A percentile compares a stretch with the other conserved stretches of the same genome.
phyloP scores from a whole-genome alignment of 345 rosid genomes.

The Nasturtium officinale region DNA sequence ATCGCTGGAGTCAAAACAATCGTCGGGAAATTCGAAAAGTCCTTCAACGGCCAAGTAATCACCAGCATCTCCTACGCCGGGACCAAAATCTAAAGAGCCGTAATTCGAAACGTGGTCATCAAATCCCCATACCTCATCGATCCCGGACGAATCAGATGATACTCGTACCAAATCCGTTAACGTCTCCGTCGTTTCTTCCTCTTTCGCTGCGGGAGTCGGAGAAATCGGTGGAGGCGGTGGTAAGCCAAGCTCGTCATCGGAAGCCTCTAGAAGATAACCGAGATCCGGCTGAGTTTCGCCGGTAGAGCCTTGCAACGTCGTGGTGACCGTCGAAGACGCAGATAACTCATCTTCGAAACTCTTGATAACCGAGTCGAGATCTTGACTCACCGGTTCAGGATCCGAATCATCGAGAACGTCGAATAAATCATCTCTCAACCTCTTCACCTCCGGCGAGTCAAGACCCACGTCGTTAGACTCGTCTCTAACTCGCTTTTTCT shows the following conservation, averaged over 20 bases:
- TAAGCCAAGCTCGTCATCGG: constrained; percentile 85
- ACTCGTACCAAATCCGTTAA: constrained; percentile 38
- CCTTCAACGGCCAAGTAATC: constrained; percentile 69
- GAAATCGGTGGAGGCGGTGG: constrained; percentile 56
- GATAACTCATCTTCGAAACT: constrained; percentile 54
- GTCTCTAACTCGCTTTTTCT: constrained; percentile 57
- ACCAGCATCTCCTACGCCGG: constrained; percentile 34
- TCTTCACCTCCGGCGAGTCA: constrained; percentile 57
- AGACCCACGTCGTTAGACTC: constrained; percentile 41
- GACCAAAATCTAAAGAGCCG: constrained; percentile 54
- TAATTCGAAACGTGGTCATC: constrained; percentile 50
- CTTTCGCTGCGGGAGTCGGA: constrained; percentile 26
- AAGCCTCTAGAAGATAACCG: constrained; percentile 79
- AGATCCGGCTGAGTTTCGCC: constrained; percentile 57
- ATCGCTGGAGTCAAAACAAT: constrained; percentile 48
- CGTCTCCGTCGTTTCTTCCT: constrained; percentile 41
- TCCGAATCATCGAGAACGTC: constrained; percentile 62
- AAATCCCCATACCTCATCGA: constrained; percentile 49
- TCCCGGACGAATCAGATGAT: constrained; percentile 42
- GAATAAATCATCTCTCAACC: constrained; percentile 63
- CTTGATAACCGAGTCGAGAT: constrained; percentile 72
- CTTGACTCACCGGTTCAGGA: constrained; percentile 57
- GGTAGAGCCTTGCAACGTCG: constrained; percentile 25
- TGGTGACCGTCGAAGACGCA: constrained; percentile 24
- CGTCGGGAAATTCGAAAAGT: constrained; percentile 57